Conservation (phyloP, 31 red algal genomes). For the Endocladia muricata region DNA sequence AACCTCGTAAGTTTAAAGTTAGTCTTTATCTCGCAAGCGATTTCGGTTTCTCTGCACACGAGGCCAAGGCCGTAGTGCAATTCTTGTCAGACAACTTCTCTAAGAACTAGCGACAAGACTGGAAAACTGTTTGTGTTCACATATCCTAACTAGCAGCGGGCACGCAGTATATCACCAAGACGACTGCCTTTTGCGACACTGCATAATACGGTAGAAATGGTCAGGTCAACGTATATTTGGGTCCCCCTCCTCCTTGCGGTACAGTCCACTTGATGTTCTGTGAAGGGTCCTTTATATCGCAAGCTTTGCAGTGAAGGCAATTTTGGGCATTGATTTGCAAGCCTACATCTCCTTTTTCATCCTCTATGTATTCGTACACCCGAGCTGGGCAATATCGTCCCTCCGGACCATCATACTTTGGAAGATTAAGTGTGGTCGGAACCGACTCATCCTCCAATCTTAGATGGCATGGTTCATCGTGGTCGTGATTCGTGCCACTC, state of each 20-base stretch:
- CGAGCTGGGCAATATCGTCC: constrained; percentile 88
- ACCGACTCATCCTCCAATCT: constrained; percentile 54
- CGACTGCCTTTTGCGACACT: not conserved
- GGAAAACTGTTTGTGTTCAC: no score
- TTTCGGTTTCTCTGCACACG: no score
- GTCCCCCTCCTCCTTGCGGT: constrained; percentile 92
- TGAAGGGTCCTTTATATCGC: constrained; percentile 95
- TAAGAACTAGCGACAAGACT: no score
- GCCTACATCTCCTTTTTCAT: constrained; percentile 16
- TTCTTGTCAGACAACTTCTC: no score
- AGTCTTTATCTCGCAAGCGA: no score
- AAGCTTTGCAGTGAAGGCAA: constrained; percentile 98
- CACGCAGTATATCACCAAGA: no score
- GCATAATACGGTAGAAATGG: not conserved
- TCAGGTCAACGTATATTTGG: constrained; percentile 94
- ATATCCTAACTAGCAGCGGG: no score
- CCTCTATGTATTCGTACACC: constrained; percentile 95
- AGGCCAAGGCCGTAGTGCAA: no score
- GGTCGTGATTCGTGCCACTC: constrained; percentile 96
- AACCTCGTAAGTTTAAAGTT: no score
- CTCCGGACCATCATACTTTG: constrained; percentile 83
- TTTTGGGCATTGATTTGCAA: constrained; percentile 98
- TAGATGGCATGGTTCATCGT: constrained; percentile 93
- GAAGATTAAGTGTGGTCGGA: constrained; percentile 64
- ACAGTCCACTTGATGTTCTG: constrained; percentile 98